Conservation (phyloP, 2,329 filamentous ascomycete species). For the Xylaria sp. region DNA sequence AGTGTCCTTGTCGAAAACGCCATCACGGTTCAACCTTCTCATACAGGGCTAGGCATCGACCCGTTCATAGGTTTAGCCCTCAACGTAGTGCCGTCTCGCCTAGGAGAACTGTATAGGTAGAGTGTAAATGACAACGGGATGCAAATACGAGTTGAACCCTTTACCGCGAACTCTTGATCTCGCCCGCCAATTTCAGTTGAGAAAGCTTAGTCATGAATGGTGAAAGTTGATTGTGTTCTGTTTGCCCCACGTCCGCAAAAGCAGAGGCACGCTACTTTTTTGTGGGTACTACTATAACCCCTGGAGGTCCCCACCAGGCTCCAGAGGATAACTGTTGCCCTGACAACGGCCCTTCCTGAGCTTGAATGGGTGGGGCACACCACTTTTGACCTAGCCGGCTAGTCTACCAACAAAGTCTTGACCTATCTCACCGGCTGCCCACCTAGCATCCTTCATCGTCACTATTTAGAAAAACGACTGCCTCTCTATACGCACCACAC, state of each 20-base stretch:
- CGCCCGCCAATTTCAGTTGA: neutral
- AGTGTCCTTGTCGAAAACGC: conserved; percentile 68
- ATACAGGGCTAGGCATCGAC: conserved; percentile 1
- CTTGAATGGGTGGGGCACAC: conserved; percentile 27
- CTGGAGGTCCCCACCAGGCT: neutral
- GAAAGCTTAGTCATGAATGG: conserved; percentile 2
- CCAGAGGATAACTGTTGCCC: conserved; percentile 25
- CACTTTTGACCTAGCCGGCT: conserved; percentile 24
- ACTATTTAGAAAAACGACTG: conserved; percentile 11
- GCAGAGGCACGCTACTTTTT: conserved; percentile 15
- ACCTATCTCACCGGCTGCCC: conserved; percentile 23
- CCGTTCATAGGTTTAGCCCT: neutral
- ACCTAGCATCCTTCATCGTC: conserved; percentile 28
- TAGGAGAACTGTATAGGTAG: neutral
- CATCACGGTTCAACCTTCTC: conserved; percentile 53
- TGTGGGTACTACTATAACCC: conserved; percentile 4
- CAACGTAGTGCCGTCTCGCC: neutral
- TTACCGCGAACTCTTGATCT: neutral
- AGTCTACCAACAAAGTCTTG: conserved; percentile 34
- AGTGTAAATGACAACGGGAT: neutral
- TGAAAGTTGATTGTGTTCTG: neutral
- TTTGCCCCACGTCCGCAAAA: conserved; percentile 23
- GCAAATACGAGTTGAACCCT: neutral
- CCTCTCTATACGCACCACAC: conserved; percentile 17
- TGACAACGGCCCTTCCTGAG: conserved; percentile 34